Evolutionary conservation across 2,329 filamentous ascomycete genomes (phyloP), one percentile per base, ranked within the genome.

Genomic region (Neonectria ditissima): DNA sequence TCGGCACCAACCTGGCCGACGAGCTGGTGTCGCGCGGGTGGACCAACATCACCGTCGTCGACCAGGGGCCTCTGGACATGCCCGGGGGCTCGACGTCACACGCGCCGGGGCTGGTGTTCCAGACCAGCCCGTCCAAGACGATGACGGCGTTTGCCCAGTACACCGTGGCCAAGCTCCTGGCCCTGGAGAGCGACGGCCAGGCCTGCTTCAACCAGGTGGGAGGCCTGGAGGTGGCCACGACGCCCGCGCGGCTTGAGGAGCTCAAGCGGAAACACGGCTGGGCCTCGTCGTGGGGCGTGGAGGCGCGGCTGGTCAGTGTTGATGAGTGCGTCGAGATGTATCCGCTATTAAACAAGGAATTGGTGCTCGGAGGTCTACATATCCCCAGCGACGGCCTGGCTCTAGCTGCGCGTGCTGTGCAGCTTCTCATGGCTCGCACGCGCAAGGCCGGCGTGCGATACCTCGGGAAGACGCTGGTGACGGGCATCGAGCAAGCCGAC

Each of bases 71-170:
- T 3, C 74, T 90, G 66, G 78, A 81, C 62, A 85, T 90, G 82
- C 88, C 88, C 0, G 88, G 88, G 26, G 88, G 88, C 47, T 90
- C 88, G 28, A 90, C 88, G 7, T 90, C 87, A 7, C 88, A 90
- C 66, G 88, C 88, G 5, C 88, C 88, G 0, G 88, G 88, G 0
- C 80, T 90, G 3, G 87, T 90, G 0, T 90, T 89, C 69, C 87
- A 90, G 72, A 89, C 86, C 8, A 89, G 86, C 54, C 74, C 79
- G 1, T 87, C 83, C 51, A 87, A 84, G 73, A 85, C 84, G 0
- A 80, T 90, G 85, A 87, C 83, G 5, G 74, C 80, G 4, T 83
- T 90, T 55, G 88, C 88, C 2, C 82, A 81, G 48, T 90, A 90
- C 73, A 90, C 88, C 0, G 82, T 89, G 6, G 80, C 89, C 58